Base-by-base conservation (phyloP, 176 grass and related monocot genomes). In the Echinochloa phyllopogon region DNA sequence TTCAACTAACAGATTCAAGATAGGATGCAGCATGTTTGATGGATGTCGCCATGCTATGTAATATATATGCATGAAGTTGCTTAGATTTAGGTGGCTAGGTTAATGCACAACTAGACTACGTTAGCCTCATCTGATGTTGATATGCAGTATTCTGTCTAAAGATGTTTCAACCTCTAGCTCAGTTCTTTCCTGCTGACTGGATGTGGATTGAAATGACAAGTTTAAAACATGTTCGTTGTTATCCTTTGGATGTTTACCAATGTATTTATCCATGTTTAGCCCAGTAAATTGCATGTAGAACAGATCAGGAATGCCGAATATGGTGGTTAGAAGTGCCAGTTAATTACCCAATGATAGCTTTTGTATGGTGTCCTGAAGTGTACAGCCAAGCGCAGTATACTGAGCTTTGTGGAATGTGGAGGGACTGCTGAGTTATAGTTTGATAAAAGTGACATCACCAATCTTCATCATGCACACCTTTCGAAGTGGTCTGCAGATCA, bases 1-100 rank as follows among this genome's bases (percentile, higher is more conserved):
- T 81, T 85, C 44, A 74, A 87, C 90, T 92, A 89, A 95, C 87
- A 56, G 68, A 93, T 87, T 87, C 72, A 69, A 81, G 77, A 83
- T 90, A 93, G 65, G 82, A 83, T 57, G 78, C 72, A 86, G 14
- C 79, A 68, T 76, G 63, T 84, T 84, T 74, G 10, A 67, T 84
- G 36, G 80, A 72, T 95, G 87, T 95, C 90, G 72, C 84, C 43
- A 53, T 88, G 66, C 69, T 87, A 88, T 94, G 78, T 94, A 83
- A 79, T 73, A 89, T 92, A 92, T 83, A 63, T 89, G 80, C 79
- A 64, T 76, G 80, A 69, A 49, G 58, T 83, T 81, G 39, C 59
- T 86, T 86, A 75, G 78, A 86, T 69, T 88, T 76, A 81, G 74
- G 69, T 85, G 86, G 70, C 80, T 76, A 77, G 64, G 55, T 59